Conservation (phyloP, 352 stramenopile genomes). For the Phytophthora palmivora region DNA sequence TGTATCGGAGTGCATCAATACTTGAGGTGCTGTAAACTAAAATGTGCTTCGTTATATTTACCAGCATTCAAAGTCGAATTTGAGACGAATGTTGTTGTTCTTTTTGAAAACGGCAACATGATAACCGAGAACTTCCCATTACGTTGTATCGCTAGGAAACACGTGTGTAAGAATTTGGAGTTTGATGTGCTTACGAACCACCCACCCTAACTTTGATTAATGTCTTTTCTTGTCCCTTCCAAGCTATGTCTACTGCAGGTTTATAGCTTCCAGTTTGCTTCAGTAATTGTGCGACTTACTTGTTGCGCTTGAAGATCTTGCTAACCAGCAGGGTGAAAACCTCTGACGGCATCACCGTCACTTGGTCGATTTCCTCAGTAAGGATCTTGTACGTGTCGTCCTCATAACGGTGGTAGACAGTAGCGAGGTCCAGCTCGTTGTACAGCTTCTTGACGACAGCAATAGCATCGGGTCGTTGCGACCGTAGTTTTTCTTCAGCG, state of each 20-base stretch:
- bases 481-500: constrained; percentile 94
- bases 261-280: not conserved
- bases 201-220: not conserved
- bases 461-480: constrained; percentile 81
- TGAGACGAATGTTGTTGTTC: constrained; percentile 93
- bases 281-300: constrained; percentile 64
- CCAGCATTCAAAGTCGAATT: constrained; percentile 92
- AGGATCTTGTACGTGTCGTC: constrained; percentile 91
- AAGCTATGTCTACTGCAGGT: not conserved
- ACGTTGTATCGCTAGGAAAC: constrained; percentile 76
- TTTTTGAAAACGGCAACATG: constrained; percentile 93
- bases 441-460: constrained; percentile 96
- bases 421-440: constrained; percentile 89
- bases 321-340: constrained; percentile 94
- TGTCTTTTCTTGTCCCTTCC: not conserved
- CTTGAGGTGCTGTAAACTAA: not conserved
- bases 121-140: constrained; percentile 92
- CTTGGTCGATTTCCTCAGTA: constrained; percentile 77
- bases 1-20: not conserved
- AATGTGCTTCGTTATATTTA: constrained; percentile 12
- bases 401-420: constrained; percentile 94
- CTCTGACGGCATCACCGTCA: constrained; percentile 89
- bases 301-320: constrained; percentile 98
- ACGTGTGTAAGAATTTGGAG: not conserved
- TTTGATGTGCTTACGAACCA: too few species aligned